These are phyloP conservation scores for Asterophora lycoperdoides DNA, from an alignment of 768 basidiomycete genomes.

Conservation along the genomic window DNA sequence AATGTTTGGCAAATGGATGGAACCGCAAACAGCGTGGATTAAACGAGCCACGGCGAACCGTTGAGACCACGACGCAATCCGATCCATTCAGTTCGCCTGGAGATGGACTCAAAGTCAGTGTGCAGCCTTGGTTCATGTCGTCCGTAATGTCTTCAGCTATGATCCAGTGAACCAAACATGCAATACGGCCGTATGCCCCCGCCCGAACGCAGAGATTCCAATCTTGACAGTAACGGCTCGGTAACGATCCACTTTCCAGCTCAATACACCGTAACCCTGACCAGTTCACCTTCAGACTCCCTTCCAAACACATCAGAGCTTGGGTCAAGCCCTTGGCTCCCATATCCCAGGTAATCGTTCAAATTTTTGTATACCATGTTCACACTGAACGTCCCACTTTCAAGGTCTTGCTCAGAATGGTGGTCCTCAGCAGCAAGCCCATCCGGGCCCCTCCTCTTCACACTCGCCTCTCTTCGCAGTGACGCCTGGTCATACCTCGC, in stretches of 20 bases:
- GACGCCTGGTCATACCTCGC: conserved; percentile 27
- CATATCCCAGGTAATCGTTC: conserved; percentile 44
- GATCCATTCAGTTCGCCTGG: conserved; percentile 29
- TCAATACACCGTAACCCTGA: conserved; percentile 25
- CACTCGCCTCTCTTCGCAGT: conserved; percentile 39
- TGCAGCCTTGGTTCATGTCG: conserved; percentile 24
- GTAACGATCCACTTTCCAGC: conserved; percentile 36
- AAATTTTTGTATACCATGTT: conserved; percentile 21
- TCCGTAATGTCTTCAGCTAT: conserved; percentile 19
- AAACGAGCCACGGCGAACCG: conserved; percentile 31
- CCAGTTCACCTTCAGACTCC: conserved; percentile 37
- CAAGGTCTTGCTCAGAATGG: conserved; percentile 32
- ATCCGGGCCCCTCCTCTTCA: conserved; percentile 29
- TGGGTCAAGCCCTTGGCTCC: conserved; percentile 56
- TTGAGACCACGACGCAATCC: conserved; percentile 14
- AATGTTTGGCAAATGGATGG: conserved; percentile 23
- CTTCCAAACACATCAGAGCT: conserved; percentile 53
- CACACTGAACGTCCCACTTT: conserved; percentile 32
- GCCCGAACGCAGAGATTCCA: conserved; percentile 50
- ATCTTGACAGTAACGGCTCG: conserved; percentile 55
- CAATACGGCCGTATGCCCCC: conserved; percentile 56
- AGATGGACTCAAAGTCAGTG: conserved; percentile 40
- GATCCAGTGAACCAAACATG: conserved; percentile 53
- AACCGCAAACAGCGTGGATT: conserved; percentile 23
- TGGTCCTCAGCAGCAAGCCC: conserved; percentile 24